Base-by-base conservation (phyloP, 2,329 filamentous ascomycete species). In the Arthrobotrys sinensis region DNA sequence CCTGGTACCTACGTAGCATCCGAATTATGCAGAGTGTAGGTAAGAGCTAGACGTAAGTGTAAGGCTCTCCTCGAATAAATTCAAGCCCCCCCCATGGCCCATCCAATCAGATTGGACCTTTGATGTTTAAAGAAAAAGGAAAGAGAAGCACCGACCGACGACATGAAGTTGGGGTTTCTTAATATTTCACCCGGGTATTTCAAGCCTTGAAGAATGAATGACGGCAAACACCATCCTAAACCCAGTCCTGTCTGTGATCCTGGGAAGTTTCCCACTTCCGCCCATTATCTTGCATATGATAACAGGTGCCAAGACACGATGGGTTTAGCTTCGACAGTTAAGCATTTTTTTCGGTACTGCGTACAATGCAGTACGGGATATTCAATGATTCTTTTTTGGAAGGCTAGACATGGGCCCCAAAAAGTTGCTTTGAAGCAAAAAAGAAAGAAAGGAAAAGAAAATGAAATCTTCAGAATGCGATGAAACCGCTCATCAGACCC, bases 251-350 rank as follows among this genome's bases (percentile, higher is more conserved):
- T 45, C 12, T 55, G 36, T 60, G 43, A 77, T 77, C 73, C 73
- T 64, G 64, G 73, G 34, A 53, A 40, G 11, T 28, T 71, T 71
- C 38, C 73, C 66, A 66, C 72, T 77, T 70, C 73, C 66, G 50
- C 63, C 70, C 52, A 62, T 46, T 70, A 77, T 77, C 72, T 77
- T 77, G 73, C 73, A 77, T 65, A 77, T 67, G 66, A 77, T 71
- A 77, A 70, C 73, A 75, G 63, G 48, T 71, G 67, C 60, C 73
- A 71, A 71, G 66, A 19, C 60, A 40, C 57, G 65, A 70, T 77
- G 60, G 60, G 66, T 34, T 52, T 69, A 76, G 65, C 38, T 10
- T 32, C n/a, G 53, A 60, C 19, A 11, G 55, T 60, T 34, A 60
- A 60, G 36, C 55, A 60, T 40, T 60, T 60, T 60, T 43, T 60